A percentile compares a stretch with the other conserved stretches of the same genome.
These are phyloP conservation scores for Exophiala oligosperma DNA, from an alignment of 2,329 filamentous ascomycete species.

Conservation along the genomic window DNA sequence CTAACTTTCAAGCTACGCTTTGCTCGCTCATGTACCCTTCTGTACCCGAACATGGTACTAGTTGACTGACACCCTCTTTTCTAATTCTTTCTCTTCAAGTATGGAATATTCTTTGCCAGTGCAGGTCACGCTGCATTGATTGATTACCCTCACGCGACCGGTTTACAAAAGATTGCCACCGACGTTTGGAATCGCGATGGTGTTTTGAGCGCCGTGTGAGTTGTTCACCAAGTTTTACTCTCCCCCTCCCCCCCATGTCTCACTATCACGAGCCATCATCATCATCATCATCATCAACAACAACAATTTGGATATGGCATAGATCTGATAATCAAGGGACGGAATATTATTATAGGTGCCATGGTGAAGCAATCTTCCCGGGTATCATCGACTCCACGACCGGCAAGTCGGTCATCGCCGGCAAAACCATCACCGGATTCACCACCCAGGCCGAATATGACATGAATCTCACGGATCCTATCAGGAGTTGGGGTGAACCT, in stretches of 20 bases:
- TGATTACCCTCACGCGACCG: conserved; percentile 47
- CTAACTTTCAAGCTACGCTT: no score
- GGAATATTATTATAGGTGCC: conserved; percentile 27
- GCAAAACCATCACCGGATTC: conserved; percentile 42
- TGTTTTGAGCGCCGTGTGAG: conserved; percentile 43
- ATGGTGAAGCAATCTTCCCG: conserved; percentile 42
- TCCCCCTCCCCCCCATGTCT: no score
- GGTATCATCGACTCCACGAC: conserved; percentile 36
- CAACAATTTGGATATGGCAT: not conserved
- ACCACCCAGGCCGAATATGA: conserved; percentile 40
- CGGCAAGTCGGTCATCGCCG: conserved; percentile 39
- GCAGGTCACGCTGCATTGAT: conserved; percentile 49
- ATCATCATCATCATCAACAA: not conserved
- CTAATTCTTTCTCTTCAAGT: conserved; percentile 1
- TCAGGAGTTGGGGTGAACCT: conserved; percentile 35
- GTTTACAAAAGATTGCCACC: conserved; percentile 43
- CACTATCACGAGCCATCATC: no score
- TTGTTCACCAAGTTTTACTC: not conserved
- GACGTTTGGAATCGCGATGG: conserved; percentile 43
- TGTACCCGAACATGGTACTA: no score
- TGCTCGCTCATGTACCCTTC: no score
- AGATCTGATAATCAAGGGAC: not conserved
- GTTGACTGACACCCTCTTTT: no score
- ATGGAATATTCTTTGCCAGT: conserved; percentile 46
- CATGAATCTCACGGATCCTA: conserved; percentile 36